Conservation (phyloP, 2,329 filamentous ascomycete species). For the Pestalotiopsis sp. region DNA sequence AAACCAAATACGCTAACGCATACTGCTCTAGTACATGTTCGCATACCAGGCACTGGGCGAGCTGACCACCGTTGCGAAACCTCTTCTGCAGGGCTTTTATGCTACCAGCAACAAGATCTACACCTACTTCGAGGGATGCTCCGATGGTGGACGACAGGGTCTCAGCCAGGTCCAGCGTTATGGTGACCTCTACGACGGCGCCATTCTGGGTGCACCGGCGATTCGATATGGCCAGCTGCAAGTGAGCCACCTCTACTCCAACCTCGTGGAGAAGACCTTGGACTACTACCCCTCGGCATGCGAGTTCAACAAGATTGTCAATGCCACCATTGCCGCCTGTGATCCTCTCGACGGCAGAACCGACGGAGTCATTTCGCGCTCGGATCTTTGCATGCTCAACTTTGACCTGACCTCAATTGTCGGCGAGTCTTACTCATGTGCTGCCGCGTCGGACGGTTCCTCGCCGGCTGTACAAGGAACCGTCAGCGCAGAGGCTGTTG, state of each 20-base stretch:
- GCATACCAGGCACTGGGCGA: conserved; percentile 10
- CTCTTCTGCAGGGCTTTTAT: conserved; percentile 36
- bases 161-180: conserved; percentile 9
- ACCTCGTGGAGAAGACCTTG: conserved; percentile 8
- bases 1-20: neutral
- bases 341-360: conserved; percentile 7
- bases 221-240: conserved; percentile 7
- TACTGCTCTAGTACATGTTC: conserved; percentile 34
- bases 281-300: conserved; percentile 12
- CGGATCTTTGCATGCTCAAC: conserved; percentile 12
- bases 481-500: conserved; percentile 34
- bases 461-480: conserved; percentile 33
- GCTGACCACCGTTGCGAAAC: conserved; percentile 8
- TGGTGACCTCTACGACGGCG: conserved; percentile 10
- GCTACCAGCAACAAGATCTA: conserved; percentile 18
- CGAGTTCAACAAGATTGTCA: conserved; percentile 5
- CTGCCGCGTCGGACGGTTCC: conserved; percentile 24
- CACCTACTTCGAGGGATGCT: conserved; percentile 11
- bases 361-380: conserved; percentile 10
- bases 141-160: conserved; percentile 11
- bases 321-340: conserved; percentile 11
- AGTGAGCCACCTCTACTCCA: conserved; percentile 5
- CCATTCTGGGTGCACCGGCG: conserved; percentile 8
- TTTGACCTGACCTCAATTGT: conserved; percentile 20
- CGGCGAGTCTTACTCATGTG: conserved; percentile 30